Evolutionary conservation across 1,284 basidiomycete species (phyloP), one percentile per base, ranked within the genome.

Genomic region (Leccinum subrobustum): DNA sequence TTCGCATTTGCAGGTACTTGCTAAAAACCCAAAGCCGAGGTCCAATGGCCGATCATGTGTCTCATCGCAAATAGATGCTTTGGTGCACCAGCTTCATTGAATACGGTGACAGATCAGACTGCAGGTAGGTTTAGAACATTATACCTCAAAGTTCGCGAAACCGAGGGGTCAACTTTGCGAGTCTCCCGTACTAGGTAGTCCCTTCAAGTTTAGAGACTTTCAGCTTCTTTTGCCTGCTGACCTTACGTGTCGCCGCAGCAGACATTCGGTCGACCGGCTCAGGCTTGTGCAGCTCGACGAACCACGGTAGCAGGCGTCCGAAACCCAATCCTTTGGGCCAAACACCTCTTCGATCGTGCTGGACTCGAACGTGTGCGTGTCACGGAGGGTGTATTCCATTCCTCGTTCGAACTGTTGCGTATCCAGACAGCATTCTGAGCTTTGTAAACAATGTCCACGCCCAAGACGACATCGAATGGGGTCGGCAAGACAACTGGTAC

Each of bases 401-500:
- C 55, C 31, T 42, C 56, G 6, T 58, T 20, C 14, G 42, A 64
- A 3, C 51, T 29, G 23, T 61, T 71, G 55, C 80, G 82, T 64
- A 94, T 85, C 87, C 89, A 91, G 1, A 67, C 42, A 0, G 87
- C 85, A 63, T 93, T 91, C 8, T 82, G 74, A 0, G 79, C 70
- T 70, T 93, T 92, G 73, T 93, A 93, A 4, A 92, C 72, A 57
- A 93, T 81, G 69, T 93, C 91, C 0, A 90, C 88, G 3, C 89
- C 92, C 35, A 92, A 74, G 9, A 92, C 74, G 23, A 89, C 58
- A 63, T 93, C 88, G 71, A 33, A 91, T 37, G 37, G 35, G 23
- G 23, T 25, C 23, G 1, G 1, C 37, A 39, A 39, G 16, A 39
- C 16, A 1, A 2, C 16, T 39, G 37, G 16, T 7, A 39, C 16